Percentiles rank a stretch among this genome's conserved stretches.
Evolutionary conservation across 257 asterid genomes (phyloP).

Genomic region (Paulownia fortunei): DNA sequence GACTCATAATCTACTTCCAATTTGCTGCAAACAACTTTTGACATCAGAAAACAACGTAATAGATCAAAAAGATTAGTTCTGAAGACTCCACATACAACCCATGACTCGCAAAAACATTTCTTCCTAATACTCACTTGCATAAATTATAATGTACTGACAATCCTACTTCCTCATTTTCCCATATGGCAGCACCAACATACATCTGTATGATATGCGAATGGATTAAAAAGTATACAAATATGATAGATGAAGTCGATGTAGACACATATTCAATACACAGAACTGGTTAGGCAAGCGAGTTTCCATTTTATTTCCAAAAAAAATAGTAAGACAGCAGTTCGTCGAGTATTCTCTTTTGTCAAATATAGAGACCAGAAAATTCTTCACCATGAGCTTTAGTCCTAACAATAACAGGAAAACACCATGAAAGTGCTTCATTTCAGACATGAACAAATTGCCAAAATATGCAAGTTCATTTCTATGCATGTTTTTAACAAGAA

Average conservation of each 20-base stretch:
- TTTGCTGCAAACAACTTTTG: slow-evolving; percentile 53
- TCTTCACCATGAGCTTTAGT: neutral
- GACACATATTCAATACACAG: too few species aligned
- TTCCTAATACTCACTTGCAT: too few species aligned
- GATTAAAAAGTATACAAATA: too few species aligned
- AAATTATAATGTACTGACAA: too few species aligned
- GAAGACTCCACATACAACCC: neutral
- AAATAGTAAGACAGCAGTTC: neutral
- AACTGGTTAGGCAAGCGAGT: too few species aligned
- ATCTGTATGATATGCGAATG: too few species aligned
- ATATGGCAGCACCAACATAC: too few species aligned
- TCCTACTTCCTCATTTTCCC: too few species aligned
- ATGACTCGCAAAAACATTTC: too few species aligned
- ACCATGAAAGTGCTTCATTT: neutral
- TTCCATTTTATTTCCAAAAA: neutral
- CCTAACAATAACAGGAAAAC: neutral
- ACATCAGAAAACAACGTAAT: neutral
- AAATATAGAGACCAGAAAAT: neutral
- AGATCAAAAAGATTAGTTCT: too few species aligned
- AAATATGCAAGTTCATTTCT: neutral
- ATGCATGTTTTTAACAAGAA: neutral
- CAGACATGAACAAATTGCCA: neutral
- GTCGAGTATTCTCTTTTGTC: neutral
- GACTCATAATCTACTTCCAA: slow-evolving; percentile 81
- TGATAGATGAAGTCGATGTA: too few species aligned